Percentiles rank a stretch among this genome's conserved stretches.
phyloP scores from a whole-genome alignment of 75 land plant genomes.

The Azolla pinnata region DNA sequence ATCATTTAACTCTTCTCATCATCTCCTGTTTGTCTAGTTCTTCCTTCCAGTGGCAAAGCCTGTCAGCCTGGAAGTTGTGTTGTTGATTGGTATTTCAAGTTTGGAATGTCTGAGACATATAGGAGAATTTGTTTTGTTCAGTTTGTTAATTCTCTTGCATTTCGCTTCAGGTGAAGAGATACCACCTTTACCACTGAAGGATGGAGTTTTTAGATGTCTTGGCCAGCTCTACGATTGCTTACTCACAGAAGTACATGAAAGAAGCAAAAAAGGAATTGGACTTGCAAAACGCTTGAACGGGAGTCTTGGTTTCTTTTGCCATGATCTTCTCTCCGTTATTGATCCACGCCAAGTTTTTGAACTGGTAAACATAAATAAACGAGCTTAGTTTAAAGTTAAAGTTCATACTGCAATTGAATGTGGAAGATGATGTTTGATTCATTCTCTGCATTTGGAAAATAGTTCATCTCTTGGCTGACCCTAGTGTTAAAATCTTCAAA shows the following conservation, averaged over 20 bases:
- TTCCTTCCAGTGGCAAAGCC: no score
- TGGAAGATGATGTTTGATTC: no score
- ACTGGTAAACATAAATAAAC: constrained; percentile 80
- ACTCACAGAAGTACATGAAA: constrained; percentile 95
- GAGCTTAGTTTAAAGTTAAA: no score
- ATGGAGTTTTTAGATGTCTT: constrained; percentile 86
- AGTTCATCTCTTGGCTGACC: no score
- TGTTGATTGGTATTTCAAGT: no score
- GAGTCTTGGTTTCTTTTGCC: constrained; percentile 91
- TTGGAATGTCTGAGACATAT: no score
- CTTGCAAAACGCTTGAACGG: constrained; percentile 86
- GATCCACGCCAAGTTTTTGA: constrained; percentile 99
- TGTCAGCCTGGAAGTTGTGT: no score
- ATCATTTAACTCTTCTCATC: neutral
- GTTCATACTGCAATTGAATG: no score
- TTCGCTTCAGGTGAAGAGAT: constrained; percentile 68
- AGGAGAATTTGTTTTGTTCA: no score
- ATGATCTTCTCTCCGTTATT: constrained; percentile 81
- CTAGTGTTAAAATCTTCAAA: no score
- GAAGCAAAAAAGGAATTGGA: constrained; percentile 88
- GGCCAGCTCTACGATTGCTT: constrained; percentile 92
- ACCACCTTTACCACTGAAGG: constrained; percentile 92
- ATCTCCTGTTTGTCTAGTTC: neutral
- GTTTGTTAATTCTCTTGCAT: no score
- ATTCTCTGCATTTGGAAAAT: no score